phyloP scores from a whole-genome alignment of 2,329 filamentous ascomycete species.

The Alternaria gaisen region DNA sequence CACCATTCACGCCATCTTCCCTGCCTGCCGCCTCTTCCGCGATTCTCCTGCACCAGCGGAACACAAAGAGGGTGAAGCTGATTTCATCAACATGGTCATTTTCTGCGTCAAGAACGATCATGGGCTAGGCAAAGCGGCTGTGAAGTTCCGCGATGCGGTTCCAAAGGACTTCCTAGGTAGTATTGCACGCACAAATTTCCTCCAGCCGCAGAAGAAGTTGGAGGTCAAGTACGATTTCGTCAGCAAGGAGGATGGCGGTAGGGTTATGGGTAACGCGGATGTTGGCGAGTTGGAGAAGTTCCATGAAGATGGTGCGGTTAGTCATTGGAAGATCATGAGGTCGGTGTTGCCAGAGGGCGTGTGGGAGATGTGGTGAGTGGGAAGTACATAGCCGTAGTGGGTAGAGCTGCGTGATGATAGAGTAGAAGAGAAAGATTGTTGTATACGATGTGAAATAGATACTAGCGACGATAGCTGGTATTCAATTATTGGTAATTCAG shows the following conservation, averaged over 20 bases:
- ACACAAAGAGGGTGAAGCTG: slow-evolving; percentile 49
- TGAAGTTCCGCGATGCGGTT: slow-evolving; percentile 73
- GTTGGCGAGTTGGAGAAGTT: slow-evolving; percentile 73
- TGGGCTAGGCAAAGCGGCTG: slow-evolving; percentile 44
- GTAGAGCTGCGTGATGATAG: neutral
- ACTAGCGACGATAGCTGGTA: neutral
- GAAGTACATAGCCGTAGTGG: neutral
- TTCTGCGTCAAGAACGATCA: slow-evolving; percentile 78
- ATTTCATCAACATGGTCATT: slow-evolving; percentile 96
- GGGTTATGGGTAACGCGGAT: slow-evolving; percentile 69
- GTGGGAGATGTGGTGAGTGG: slow-evolving; percentile 84
- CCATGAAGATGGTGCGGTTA: slow-evolving; percentile 78
- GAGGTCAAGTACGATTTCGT: slow-evolving; percentile 53
- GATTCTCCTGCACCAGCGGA: slow-evolving; percentile 69
- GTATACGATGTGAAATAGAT: neutral
- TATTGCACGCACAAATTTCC: slow-evolving; percentile 71
- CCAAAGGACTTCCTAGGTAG: slow-evolving; percentile 76
- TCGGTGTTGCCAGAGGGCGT: slow-evolving; percentile 77
- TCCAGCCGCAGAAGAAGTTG: slow-evolving; percentile 78
- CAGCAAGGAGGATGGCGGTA: slow-evolving; percentile 52
- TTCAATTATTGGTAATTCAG: neutral
- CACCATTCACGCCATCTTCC: slow-evolving; percentile 84
- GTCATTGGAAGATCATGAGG: slow-evolving; percentile 94
- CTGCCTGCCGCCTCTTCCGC: slow-evolving; percentile 89
- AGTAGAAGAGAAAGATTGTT: neutral